Evolutionary conservation across 2,329 filamentous ascomycete genomes (phyloP).

Genomic region (Stachybotrys chlorohalonatus): DNA sequence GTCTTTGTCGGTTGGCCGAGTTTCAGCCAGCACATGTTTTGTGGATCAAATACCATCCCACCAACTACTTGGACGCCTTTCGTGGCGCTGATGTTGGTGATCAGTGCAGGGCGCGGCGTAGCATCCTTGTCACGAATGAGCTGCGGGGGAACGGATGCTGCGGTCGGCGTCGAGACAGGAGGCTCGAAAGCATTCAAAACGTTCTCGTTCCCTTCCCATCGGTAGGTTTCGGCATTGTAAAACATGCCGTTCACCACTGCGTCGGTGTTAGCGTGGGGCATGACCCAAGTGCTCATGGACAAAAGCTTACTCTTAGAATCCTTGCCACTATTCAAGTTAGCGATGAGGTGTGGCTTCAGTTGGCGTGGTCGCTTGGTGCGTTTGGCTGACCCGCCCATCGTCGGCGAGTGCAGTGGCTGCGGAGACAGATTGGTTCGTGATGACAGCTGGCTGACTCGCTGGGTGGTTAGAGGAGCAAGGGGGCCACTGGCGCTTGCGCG

Average conservation of each 20-base stretch:
- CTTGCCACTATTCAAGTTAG: constrained; percentile 66
- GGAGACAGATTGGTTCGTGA: constrained; percentile 37
- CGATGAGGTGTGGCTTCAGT: constrained; percentile 78
- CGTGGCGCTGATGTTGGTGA: constrained; percentile 77
- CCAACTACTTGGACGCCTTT: constrained; percentile 89
- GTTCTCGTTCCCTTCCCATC: constrained; percentile 96
- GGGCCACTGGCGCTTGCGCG: constrained; percentile 45
- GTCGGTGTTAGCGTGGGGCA: constrained; percentile 17
- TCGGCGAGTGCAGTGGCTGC: constrained; percentile 29
- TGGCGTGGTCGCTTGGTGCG: constrained; percentile 50
- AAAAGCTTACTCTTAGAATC: constrained; percentile 65
- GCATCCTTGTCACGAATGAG: constrained; percentile 47
- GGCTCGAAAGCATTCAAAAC: constrained; percentile 70
- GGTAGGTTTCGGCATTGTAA: constrained; percentile 78
- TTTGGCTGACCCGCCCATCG: constrained; percentile 42
- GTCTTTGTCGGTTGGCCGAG: constrained; percentile 42
- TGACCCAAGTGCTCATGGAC: too few species aligned
- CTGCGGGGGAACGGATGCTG: constrained; percentile 25
- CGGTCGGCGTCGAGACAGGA: constrained; percentile 44
- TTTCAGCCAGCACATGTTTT: constrained; percentile 97
- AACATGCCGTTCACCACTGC: constrained; percentile 88
- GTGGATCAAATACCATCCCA: constrained; percentile 97
- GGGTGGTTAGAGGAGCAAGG: constrained; percentile 44
- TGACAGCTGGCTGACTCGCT: constrained; percentile 45
- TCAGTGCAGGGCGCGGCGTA: constrained; percentile 67